Conservation (phyloP, 1,139 yeast genomes). For the Suhomyces bokatorum region DNA sequence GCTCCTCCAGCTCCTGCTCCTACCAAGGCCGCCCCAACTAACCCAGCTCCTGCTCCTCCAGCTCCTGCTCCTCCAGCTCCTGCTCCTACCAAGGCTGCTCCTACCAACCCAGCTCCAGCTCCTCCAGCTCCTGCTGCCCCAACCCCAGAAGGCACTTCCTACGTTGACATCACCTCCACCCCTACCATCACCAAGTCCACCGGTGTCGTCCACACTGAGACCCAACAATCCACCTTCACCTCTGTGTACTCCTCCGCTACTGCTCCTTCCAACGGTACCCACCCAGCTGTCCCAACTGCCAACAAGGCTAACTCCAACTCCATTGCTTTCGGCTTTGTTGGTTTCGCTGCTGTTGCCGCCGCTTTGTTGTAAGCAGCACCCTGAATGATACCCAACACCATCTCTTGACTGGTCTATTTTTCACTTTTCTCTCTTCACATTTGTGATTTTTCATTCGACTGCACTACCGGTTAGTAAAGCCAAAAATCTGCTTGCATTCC, state of each 20-base stretch:
- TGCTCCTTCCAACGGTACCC: slow-evolving; percentile 17
- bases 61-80: slow-evolving; percentile 18
- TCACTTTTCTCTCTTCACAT: background rate
- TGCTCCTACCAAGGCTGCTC: slow-evolving; percentile 17
- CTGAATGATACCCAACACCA: background rate
- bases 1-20: slow-evolving; percentile 11
- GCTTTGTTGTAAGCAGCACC: slow-evolving; percentile 37
- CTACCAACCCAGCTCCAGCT: no score
- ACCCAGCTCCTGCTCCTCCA: slow-evolving; percentile 1
- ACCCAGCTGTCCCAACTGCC: slow-evolving; percentile 20
- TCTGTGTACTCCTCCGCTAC: slow-evolving; percentile 24
- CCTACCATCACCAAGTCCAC: slow-evolving; percentile 40
- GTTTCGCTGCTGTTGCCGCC: slow-evolving; percentile 48
- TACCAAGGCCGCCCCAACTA: slow-evolving; percentile 10
- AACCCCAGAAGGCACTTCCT: slow-evolving; percentile 14
- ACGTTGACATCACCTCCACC: slow-evolving; percentile 26
- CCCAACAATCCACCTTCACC: slow-evolving; percentile 35
- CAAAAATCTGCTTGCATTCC: background rate
- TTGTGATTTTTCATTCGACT: background rate
- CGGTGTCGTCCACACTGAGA: slow-evolving; percentile 37
- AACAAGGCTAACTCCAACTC: slow-evolving; percentile 32
- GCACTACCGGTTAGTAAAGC: slow-evolving; percentile 10
- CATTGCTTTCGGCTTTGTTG: slow-evolving; percentile 40
- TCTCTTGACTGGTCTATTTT: background rate
- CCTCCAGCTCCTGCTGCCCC: slow-evolving; percentile 9